phyloP scores from a whole-genome alignment of 306 rosid species.

The Rosa rugosa region DNA sequence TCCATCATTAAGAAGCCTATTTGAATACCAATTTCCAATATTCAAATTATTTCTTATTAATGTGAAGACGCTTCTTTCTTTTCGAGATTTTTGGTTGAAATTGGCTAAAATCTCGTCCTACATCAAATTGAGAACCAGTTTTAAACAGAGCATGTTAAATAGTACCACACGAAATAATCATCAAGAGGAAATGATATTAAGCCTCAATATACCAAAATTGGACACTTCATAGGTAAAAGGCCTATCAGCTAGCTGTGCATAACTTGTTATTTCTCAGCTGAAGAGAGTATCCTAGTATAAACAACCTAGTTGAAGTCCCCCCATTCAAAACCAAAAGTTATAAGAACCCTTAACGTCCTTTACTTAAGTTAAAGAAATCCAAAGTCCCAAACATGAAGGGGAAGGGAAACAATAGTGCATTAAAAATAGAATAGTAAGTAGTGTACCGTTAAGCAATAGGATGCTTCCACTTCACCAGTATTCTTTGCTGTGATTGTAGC shows the following conservation, averaged over 20 bases:
- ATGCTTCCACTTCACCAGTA: conserved; percentile 94
- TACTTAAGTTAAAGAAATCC: not conserved
- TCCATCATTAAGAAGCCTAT: too few species aligned
- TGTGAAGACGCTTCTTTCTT: too few species aligned
- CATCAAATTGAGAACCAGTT: not conserved
- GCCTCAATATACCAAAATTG: not conserved
- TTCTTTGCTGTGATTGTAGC: conserved; percentile 76
- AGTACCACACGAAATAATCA: not conserved
- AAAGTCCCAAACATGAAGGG: not conserved
- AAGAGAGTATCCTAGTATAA: not conserved
- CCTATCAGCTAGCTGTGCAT: not conserved
- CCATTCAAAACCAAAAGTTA: not conserved
- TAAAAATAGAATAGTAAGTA: not conserved
- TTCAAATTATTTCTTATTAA: too few species aligned
- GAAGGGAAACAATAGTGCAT: not conserved
- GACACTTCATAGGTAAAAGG: not conserved
- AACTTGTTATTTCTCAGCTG: not conserved
- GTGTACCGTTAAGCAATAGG: conserved; percentile 88
- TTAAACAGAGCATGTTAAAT: not conserved
- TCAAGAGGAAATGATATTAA: not conserved
- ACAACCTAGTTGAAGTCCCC: not conserved
- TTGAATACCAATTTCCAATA: too few species aligned
- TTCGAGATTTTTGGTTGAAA: too few species aligned
- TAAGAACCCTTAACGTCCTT: not conserved
- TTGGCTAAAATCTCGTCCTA: too few species aligned